Conservation (phyloP, 768 basidiomycete genomes). For the Polyporus arcularius region DNA sequence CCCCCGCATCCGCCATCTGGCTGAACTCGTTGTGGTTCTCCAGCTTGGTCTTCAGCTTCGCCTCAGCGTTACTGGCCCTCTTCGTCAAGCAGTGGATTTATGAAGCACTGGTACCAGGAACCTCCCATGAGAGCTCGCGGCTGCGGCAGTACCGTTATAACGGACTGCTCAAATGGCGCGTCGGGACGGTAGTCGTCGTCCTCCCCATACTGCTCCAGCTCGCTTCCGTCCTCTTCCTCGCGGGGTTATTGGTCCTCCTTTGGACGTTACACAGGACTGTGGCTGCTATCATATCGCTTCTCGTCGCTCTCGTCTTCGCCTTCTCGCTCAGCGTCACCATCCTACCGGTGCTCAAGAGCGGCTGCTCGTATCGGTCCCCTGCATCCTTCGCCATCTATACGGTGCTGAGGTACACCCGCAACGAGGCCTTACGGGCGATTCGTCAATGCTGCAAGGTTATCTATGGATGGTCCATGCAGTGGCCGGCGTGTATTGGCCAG, state of each 20-base stretch:
- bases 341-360: slow-evolving; percentile 9
- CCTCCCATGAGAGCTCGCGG: slow-evolving; percentile 22
- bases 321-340: slow-evolving; percentile 17
- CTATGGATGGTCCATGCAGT: no score
- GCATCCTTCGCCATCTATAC: slow-evolving; percentile 14
- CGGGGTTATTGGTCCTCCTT: slow-evolving; percentile 21
- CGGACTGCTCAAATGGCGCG: slow-evolving; percentile 23
- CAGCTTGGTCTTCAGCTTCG: slow-evolving; percentile 27
- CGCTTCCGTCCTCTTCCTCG: slow-evolving; percentile 19
- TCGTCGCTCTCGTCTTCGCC: slow-evolving; percentile 9
- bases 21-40: slow-evolving; percentile 28
- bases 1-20: slow-evolving; percentile 8
- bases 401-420: not conserved
- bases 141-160: slow-evolving; percentile 26
- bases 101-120: slow-evolving; percentile 20
- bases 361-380: slow-evolving; percentile 22
- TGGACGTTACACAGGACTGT: slow-evolving; percentile 20
- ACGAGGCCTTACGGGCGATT: no score
- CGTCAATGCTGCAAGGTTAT: no score
- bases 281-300: slow-evolving; percentile 13
- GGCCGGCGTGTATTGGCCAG: no score
- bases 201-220: slow-evolving; percentile 22
- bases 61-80: slow-evolving; percentile 25
- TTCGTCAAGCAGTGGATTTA: slow-evolving; percentile 32
- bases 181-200: slow-evolving; percentile 21